These are phyloP conservation scores for Chaetomiaceae sp. DNA, from an alignment of 2,329 filamentous ascomycete genomes.

Conservation along the genomic window DNA sequence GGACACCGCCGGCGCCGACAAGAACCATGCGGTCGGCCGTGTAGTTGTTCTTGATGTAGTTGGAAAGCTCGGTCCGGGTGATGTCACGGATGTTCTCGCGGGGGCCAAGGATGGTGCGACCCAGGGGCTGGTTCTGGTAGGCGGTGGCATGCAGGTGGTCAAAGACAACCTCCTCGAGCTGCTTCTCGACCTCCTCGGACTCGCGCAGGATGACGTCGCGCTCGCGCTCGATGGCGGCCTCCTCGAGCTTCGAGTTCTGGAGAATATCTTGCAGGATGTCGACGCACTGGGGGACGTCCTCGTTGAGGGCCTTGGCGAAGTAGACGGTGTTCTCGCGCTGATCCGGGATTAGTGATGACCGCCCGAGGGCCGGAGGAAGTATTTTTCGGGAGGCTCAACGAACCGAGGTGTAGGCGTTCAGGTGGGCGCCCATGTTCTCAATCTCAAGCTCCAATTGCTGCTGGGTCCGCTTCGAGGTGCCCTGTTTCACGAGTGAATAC, in stretches of 20 bases:
- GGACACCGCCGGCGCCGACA: constrained; percentile 88
- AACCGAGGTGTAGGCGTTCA: constrained; percentile 99
- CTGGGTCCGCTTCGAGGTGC: constrained; percentile 89
- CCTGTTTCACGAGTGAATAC: constrained; percentile 45
- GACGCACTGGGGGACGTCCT: constrained; percentile 91
- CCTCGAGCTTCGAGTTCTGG: constrained; percentile 97
- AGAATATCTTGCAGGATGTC: constrained; percentile 99
- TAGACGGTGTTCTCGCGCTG: constrained; percentile 99
- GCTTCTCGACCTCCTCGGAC: constrained; percentile 99
- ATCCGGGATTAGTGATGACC: constrained; percentile 20
- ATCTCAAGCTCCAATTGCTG: constrained; percentile 99
- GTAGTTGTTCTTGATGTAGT: constrained; percentile 99
- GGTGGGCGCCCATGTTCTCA: constrained; percentile 98
- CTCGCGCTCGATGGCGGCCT: constrained; percentile 89
- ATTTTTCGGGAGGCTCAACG: constrained; percentile 23
- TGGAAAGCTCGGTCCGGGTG: constrained; percentile 79
- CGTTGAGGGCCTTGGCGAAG: constrained; percentile 99
- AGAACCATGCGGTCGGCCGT: constrained; percentile 99
- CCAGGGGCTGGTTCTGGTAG: constrained; percentile 92
- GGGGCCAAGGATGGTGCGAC: constrained; percentile 94
- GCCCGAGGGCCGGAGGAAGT: background rate
- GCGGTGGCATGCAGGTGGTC: constrained; percentile 98
- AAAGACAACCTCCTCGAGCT: constrained; percentile 98
- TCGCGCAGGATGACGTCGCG: constrained; percentile 97
- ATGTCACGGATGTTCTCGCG: constrained; percentile 98